phyloP scores from a whole-genome alignment of 176 grass and related monocot genomes.

The Phoenix roebelenii region DNA sequence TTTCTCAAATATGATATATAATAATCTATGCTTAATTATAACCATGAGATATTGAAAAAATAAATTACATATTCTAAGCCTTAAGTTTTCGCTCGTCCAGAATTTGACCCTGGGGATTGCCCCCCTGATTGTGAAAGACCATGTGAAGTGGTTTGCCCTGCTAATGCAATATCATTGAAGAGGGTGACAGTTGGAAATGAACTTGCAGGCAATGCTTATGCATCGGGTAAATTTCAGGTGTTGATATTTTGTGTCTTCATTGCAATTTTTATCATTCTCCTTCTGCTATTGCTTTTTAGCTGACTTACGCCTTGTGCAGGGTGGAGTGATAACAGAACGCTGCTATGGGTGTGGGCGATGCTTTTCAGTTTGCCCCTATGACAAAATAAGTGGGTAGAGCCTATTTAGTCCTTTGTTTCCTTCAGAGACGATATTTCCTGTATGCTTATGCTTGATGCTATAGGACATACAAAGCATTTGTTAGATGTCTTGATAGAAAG shows the following conservation, averaged over 20 bases:
- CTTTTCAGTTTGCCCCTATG: conserved; percentile 76
- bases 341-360: conserved; percentile 87
- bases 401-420: conserved; percentile 3
- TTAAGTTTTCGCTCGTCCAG: conserved; percentile 26
- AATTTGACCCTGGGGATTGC: conserved; percentile 83
- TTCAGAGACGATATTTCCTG: background rate
- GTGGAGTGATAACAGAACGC: conserved; percentile 64
- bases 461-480: too few species aligned
- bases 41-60: too few species aligned
- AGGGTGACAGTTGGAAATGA: conserved; percentile 16
- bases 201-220: conserved; percentile 8
- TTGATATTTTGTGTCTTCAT: conserved; percentile 8
- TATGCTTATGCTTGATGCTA: background rate
- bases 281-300: conserved; percentile 3
- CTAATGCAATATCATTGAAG: conserved; percentile 66
- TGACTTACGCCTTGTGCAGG: conserved; percentile 29
- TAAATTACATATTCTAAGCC: background rate
- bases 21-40: too few species aligned
- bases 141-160: conserved; percentile 78
- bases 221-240: conserved; percentile 51
- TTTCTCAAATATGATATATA: too few species aligned
- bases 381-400: conserved; percentile 68
- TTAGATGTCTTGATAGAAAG: too few species aligned
- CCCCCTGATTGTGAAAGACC: conserved; percentile 68
- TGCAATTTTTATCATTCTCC: background rate